Base-by-base conservation (phyloP, 139 green algal species). In the Chlamydomonas sp. region DNA sequence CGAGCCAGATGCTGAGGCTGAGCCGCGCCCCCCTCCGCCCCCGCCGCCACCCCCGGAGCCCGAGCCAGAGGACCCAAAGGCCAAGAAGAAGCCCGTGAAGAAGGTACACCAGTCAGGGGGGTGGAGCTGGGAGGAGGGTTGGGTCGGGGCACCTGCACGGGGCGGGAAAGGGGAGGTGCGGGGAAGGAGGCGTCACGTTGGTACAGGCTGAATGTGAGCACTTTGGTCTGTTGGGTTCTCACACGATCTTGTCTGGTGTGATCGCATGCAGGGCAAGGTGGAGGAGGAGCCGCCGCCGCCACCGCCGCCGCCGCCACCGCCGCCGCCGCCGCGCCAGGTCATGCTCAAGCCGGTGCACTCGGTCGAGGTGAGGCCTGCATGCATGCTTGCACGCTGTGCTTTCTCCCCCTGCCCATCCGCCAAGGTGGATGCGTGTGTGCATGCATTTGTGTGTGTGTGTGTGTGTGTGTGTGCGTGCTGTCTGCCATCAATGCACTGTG, bases 1-100 rank as follows among this genome's bases (percentile, higher is more conserved):
- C 22, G 76, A 85, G 73, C 61, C 72, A n/a, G 80, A 76, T 28
- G 58, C 59, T 20, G 75, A 63, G 1, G 74, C 59, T 3, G 43
- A 50, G 49, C 43, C 38, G 2, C 5, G 6, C 31, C 67, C 67
- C 35, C 67, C 61, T 26, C 66, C 73, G 1, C 66, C 65, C 2
- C 58, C 47, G 26, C 58, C 66, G 6, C 39, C 65, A 16, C 38
- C 38, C 3, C 62, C 58, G 10, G 66, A 48, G 26, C 48, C 48
- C 26, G 61, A 75, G 39, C 54, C 62, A 0, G 58, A 59, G 37
- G 35, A 34, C 36, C 67, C 38, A n/a, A n/a, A n/a, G n/a, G n/a
- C n/a, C 2, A 69, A 61, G 30, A 50, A 47, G 34, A 54, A 50
- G n/a, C 48, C 28, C 16, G 8, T 30, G 28, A 69, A 57, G n/a